Evolutionary conservation across 2,329 filamentous ascomycete genomes (phyloP).

Genomic region (Hymenotorrendiella dingleyae): DNA sequence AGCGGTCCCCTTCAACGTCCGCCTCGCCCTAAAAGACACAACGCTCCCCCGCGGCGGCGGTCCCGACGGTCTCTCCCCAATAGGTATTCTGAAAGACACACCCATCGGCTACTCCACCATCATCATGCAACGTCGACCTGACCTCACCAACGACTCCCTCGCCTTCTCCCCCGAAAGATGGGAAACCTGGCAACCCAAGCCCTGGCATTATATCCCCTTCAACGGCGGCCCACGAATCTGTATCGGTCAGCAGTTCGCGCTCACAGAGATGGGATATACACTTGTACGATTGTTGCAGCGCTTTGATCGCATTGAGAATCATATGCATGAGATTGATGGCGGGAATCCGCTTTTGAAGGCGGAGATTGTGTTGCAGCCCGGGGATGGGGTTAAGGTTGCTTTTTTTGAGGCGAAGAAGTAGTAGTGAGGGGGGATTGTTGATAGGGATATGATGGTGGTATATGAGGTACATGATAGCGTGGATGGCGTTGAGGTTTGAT

Average conservation of each 20-base stretch:
- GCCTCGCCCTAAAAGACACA: constrained; percentile 65
- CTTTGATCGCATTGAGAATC: constrained; percentile 57
- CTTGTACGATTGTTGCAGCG: constrained; percentile 67
- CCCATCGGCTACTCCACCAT: constrained; percentile 62
- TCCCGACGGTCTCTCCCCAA: constrained; percentile 51
- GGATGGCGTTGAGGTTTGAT: too few species aligned
- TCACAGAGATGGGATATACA: constrained; percentile 71
- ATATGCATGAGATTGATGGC: constrained; percentile 49
- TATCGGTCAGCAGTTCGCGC: constrained; percentile 74
- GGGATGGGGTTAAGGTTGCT: constrained; percentile 51
- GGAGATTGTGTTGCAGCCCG: constrained; percentile 55
- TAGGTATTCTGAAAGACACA: constrained; percentile 62
- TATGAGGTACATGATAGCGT: too few species aligned
- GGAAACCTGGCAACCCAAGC: constrained; percentile 55
- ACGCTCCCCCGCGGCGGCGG: constrained; percentile 69
- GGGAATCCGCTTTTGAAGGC: constrained; percentile 49
- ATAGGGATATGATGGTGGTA: too few species aligned
- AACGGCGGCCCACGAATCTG: constrained; percentile 70
- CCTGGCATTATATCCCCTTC: constrained; percentile 70
- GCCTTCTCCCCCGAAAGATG: constrained; percentile 59
- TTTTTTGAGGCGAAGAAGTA: constrained; percentile 40
- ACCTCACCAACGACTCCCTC: constrained; percentile 51
- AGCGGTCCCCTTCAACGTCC: constrained; percentile 72
- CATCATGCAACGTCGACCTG: constrained; percentile 64
- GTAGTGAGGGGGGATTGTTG: too few species aligned